Base-by-base conservation (phyloP, 2,329 filamentous ascomycete species). In the Fusarium sp. region DNA sequence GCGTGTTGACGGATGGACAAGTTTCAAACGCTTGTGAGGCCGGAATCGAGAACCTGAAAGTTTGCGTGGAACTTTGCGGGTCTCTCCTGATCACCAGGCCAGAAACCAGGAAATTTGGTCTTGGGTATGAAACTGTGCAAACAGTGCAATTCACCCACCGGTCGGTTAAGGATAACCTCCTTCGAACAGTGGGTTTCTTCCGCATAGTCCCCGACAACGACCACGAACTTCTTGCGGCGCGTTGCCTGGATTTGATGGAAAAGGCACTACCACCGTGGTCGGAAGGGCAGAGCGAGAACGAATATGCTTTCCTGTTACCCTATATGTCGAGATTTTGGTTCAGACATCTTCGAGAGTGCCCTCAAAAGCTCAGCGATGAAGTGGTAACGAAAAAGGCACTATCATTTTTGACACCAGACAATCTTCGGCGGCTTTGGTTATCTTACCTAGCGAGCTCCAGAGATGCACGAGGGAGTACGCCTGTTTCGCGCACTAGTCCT, bases 301-400 rank as follows among this genome's bases (percentile, higher is more conserved):
- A 38, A 1, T 28, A 9, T 15, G 8, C 15, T 28, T 14, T 38
- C 17, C 9, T 39, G 14, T 10, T 65, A 13, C 39, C 18, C 1
- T 65, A 65, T 39, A 17, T 34, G 2, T 26, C 60, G 10, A 14
- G 24, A 13, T 59, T 34, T 17, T 65, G 62, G 62, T 59, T 59
- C 24, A 24, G 10, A 18, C 59, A 65, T 18, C 45, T 65, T 10
- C 14, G 24, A 8, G 11, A 52, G 18, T 65, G 60, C 5, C 42
- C 62, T 13, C 34, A 42, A 13, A 13, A 42, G 7, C 45, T 59
- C 13, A 9, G 17, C 5, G 10, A 42, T 2, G 20, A 39, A 6
- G 15, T 9, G 3, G 6, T 48, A 20, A 22, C n/a, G 17, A 18
- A 36, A 10, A 52, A 10, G 6, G 60, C 62, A 1, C n/a, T 65